phyloP scores from a whole-genome alignment of 345 rosid genomes.

The Camelina hispida region DNA sequence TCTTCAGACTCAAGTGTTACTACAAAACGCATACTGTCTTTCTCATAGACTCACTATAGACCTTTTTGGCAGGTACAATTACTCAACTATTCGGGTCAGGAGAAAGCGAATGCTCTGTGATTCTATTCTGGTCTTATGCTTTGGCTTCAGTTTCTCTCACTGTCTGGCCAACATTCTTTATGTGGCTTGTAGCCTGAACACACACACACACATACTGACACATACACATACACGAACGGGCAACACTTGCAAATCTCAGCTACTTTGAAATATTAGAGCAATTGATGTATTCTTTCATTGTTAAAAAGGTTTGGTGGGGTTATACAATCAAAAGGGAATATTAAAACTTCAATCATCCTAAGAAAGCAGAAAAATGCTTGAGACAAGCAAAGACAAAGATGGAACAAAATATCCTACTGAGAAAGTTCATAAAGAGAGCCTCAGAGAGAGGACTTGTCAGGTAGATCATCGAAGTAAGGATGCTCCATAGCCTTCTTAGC shows the following conservation, averaged over 20 bases:
- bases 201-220: neutral
- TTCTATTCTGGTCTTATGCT: conserved; percentile 67
- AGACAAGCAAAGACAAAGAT: conserved; percentile 54
- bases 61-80: conserved; percentile 55
- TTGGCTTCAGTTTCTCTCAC: conserved; percentile 66
- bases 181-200: conserved; percentile 66
- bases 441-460: conserved; percentile 64
- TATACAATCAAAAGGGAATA: conserved; percentile 16
- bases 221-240: neutral
- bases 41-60: conserved; percentile 8
- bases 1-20: neutral
- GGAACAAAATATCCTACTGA: conserved; percentile 21
- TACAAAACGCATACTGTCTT: conserved; percentile 44
- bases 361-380: conserved; percentile 49
- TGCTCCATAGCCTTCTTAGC: conserved; percentile 97
- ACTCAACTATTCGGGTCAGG: conserved; percentile 74
- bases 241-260: conserved; percentile 3
- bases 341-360: conserved; percentile 33
- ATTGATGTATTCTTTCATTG: conserved; percentile 30
- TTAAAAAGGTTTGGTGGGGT: conserved; percentile 25
- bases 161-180: conserved; percentile 66
- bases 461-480: conserved; percentile 79
- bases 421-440: conserved; percentile 21
- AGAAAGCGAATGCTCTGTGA: conserved; percentile 74
- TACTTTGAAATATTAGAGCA: conserved; percentile 11